A percentile compares a stretch with the other conserved stretches of the same genome.
phyloP scores from a whole-genome alignment of 148 eudicot species.

The Dianthus caryophyllus region DNA sequence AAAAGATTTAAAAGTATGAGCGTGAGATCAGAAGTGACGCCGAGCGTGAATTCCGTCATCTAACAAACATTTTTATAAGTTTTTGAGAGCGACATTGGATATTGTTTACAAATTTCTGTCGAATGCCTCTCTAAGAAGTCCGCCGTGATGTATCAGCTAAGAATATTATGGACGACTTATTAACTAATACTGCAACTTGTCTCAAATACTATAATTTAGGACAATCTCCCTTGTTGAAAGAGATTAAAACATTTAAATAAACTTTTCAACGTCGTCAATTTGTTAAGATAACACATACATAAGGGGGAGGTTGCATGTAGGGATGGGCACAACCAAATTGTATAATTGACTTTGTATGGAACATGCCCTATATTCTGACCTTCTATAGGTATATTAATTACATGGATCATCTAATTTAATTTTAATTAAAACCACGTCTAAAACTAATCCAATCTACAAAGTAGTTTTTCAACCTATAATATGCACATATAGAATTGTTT shows the following conservation, averaged over 20 bases:
- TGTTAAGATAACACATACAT: slow-evolving; percentile 17
- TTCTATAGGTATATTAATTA: neutral
- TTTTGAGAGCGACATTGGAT: slow-evolving; percentile 13
- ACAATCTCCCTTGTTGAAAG: neutral
- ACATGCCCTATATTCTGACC: neutral
- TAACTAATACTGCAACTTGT: neutral
- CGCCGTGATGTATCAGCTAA: slow-evolving; percentile 5
- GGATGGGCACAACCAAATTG: slow-evolving; percentile 32
- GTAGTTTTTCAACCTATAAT: neutral
- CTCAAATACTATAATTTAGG: neutral
- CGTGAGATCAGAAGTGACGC: too few relatives aligned
- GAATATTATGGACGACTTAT: neutral
- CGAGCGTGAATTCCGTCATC: too few relatives aligned
- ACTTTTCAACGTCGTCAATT: slow-evolving; percentile 7
- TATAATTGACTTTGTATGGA: slow-evolving; percentile 42
- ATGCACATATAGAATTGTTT: neutral
- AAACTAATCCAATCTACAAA: too few relatives aligned
- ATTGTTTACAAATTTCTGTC: neutral
- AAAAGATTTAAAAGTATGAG: too few relatives aligned
- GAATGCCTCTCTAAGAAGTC: neutral
- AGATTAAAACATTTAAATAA: neutral
- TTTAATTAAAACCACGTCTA: neutral
- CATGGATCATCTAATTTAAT: neutral
- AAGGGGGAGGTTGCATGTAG: slow-evolving; percentile 55
- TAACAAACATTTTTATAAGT: slow-evolving; percentile 3